Evolutionary conservation across 148 eudicot species (phyloP).

Genomic region (Cornus kousa): DNA sequence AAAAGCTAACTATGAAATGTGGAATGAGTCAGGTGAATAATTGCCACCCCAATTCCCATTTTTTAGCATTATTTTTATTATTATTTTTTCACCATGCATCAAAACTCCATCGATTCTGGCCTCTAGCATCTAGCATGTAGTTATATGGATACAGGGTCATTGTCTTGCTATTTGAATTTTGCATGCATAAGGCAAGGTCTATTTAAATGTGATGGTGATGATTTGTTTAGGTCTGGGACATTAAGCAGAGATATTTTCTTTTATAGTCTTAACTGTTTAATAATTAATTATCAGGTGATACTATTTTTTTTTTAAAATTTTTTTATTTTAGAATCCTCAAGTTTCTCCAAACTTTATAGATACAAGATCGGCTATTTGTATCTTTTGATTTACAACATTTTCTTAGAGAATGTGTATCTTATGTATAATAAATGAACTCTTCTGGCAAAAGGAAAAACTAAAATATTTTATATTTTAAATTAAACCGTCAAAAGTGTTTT

Average conservation of each 20-base stretch:
- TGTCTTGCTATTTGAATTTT: neutral
- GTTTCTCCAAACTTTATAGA: too few species aligned
- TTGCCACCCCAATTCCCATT: neutral
- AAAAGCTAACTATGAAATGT: slow-evolving; percentile 46
- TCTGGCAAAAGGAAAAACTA: too few species aligned
- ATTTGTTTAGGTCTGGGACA: neutral
- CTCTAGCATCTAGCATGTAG: neutral
- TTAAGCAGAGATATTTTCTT: neutral
- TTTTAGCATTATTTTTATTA: neutral
- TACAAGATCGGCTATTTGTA: too few species aligned
- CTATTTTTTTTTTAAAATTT: too few species aligned
- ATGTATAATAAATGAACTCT: too few species aligned
- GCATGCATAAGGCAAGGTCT: neutral
- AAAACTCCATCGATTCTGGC: neutral
- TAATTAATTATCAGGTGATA: too few species aligned
- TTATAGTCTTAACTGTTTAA: neutral
- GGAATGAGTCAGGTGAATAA: slow-evolving; percentile 63
- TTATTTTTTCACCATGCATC: neutral
- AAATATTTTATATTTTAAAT: too few species aligned
- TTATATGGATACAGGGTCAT: neutral
- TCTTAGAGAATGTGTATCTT: too few species aligned
- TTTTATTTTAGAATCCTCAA: too few species aligned
- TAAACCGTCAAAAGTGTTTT: too few species aligned
- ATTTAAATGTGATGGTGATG: neutral
- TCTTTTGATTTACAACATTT: too few species aligned